These are phyloP conservation scores for Sporothrix mexicana DNA, from an alignment of 2,329 filamentous ascomycete genomes.

Conservation along the genomic window DNA sequence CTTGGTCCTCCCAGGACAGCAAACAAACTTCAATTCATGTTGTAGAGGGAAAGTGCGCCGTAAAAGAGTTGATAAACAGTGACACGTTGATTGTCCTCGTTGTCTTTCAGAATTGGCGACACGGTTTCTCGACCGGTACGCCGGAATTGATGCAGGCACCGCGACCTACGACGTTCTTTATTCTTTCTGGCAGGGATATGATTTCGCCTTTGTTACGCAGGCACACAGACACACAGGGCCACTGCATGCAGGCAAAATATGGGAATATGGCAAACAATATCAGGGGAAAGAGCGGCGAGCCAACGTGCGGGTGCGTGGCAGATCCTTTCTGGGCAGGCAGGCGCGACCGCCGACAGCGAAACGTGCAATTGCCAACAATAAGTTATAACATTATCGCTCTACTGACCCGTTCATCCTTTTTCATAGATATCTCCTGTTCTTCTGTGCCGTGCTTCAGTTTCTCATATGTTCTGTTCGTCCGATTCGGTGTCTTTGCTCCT, in stretches of 20 bases:
- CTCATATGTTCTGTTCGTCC: not conserved
- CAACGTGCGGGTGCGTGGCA: not conserved
- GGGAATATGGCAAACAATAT: not conserved
- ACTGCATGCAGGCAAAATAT: not conserved
- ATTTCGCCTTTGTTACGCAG: constrained; percentile 1
- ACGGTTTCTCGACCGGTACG: not conserved
- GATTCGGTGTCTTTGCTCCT: constrained; percentile 1
- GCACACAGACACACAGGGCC: not conserved
- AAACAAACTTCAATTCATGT: too few species aligned
- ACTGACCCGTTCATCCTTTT: not conserved
- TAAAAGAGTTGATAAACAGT: too few species aligned
- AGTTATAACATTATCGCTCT: not conserved
- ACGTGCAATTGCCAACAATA: not conserved
- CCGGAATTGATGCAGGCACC: constrained; percentile 12
- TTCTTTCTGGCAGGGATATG: not conserved
- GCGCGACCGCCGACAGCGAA: not conserved
- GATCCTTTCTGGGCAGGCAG: not conserved
- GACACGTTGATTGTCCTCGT: too few species aligned
- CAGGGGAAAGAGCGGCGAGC: not conserved
- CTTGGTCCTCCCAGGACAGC: too few species aligned
- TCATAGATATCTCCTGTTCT: not conserved
- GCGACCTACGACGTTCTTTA: too few species aligned
- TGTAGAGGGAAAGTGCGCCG: too few species aligned
- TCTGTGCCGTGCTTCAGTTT: not conserved
- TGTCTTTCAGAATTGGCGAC: too few species aligned